Percentiles rank a stretch among this genome's conserved stretches.
These are phyloP conservation scores for Eutypa lata DNA, from an alignment of 2,329 filamentous ascomycete species.

Conservation along the genomic window DNA sequence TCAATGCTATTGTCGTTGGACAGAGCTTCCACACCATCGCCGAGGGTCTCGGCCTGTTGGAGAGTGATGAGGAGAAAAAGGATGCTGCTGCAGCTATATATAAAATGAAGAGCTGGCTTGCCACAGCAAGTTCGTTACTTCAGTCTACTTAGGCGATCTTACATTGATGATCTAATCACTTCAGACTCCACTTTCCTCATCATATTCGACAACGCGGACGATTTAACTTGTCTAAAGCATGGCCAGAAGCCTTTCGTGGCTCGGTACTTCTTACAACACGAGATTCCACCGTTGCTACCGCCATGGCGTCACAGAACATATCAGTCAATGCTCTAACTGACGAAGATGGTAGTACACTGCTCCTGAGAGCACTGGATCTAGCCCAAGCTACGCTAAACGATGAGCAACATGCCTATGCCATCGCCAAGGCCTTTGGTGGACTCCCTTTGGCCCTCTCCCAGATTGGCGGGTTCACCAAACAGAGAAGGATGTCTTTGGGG, in stretches of 20 bases:
- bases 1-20: constrained; percentile 16
- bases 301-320: constrained; percentile 1
- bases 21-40: constrained; percentile 12
- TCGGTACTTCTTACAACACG: constrained; percentile 12
- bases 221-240: constrained; percentile 21
- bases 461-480: constrained; percentile 26
- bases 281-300: constrained; percentile 7
- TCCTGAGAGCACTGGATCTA: constrained; percentile 21
- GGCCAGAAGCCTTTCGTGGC: constrained; percentile 17
- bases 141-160: background rate
- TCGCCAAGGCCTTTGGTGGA: constrained; percentile 21
- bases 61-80: constrained; percentile 12
- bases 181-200: constrained; percentile 14
- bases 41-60: background rate
- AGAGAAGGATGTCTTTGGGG: constrained; percentile 18
- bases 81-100: constrained; percentile 15
- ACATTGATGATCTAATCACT: background rate
- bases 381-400: constrained; percentile 13
- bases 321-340: constrained; percentile 7
- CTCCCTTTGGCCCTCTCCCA: constrained; percentile 27
- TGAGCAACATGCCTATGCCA: constrained; percentile 10
- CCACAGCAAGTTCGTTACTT: constrained; percentile 9
- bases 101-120: constrained; percentile 26
- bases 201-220: constrained; percentile 29
- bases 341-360: constrained; percentile 15